These are phyloP conservation scores for Tagetes erecta DNA, from an alignment of 129 eudicot species.

Conservation along the genomic window DNA sequence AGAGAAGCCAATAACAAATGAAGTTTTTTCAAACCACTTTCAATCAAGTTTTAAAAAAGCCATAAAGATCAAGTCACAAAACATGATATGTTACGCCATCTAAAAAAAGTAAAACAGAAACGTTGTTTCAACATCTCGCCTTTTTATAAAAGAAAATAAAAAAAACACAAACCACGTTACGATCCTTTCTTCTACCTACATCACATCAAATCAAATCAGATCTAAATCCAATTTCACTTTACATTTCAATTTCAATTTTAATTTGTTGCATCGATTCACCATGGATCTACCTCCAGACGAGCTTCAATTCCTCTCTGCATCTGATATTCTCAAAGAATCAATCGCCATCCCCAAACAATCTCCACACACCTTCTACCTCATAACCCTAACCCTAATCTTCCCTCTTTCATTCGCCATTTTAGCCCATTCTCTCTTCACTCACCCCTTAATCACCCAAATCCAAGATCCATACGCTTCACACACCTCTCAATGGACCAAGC, in stretches of 20 bases:
- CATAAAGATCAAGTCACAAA: background rate
- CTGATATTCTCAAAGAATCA: slow-evolving; percentile 62
- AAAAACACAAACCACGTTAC: slow-evolving; percentile 10
- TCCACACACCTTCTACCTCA: slow-evolving; percentile 71
- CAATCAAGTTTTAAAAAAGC: too few relatives aligned
- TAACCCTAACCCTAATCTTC: slow-evolving; percentile 75
- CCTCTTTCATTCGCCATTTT: slow-evolving; percentile 83
- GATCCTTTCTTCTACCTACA: too few relatives aligned
- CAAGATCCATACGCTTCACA: slow-evolving; percentile 43
- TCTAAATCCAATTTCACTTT: background rate
- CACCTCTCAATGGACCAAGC: slow-evolving; percentile 54
- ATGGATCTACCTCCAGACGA: slow-evolving; percentile 82
- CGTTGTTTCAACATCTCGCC: slow-evolving; percentile 19
- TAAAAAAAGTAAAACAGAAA: too few relatives aligned
- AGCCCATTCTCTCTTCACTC: slow-evolving; percentile 85
- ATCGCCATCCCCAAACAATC: slow-evolving; percentile 73
- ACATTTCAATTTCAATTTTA: background rate
- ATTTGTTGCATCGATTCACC: slow-evolving; percentile 22
- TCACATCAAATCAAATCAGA: background rate
- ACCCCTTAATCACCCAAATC: slow-evolving; percentile 61
- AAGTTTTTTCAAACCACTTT: too few relatives aligned
- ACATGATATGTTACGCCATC: too few relatives aligned
- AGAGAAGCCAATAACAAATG: too few relatives aligned
- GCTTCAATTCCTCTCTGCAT: slow-evolving; percentile 61
- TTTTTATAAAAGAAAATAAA: background rate